Conservation (phyloP, 164 flowering plant genomes). For the grape (Vitis vinifera) region DNA sequence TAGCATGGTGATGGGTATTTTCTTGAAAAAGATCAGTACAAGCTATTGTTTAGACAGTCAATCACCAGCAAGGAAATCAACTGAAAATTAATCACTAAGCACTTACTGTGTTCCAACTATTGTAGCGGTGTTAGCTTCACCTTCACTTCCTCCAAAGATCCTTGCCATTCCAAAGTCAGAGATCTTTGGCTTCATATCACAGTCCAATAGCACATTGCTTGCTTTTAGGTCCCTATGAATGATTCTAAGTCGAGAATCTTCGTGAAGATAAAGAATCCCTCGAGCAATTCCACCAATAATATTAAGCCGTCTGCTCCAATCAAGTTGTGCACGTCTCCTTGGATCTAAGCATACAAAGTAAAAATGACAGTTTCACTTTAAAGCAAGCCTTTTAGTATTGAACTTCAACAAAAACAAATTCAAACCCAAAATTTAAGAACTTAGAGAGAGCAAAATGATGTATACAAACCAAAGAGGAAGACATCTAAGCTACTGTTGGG, state of each 20-base stretch:
- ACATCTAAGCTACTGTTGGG: slow-evolving; percentile 43
- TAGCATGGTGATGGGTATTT: no score
- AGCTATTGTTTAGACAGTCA: no score
- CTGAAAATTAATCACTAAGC: no score
- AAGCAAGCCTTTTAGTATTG: background rate
- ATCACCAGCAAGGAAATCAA: no score
- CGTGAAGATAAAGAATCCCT: slow-evolving; percentile 41
- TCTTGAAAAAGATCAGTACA: no score
- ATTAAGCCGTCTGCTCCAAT: slow-evolving; percentile 29
- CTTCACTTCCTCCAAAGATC: slow-evolving; percentile 29
- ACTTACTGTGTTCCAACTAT: slow-evolving; percentile 50
- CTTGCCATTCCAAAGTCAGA: slow-evolving; percentile 57
- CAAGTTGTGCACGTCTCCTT: slow-evolving; percentile 13
- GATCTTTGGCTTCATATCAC: slow-evolving; percentile 38
- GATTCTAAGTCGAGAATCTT: slow-evolving; percentile 37
- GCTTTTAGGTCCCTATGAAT: slow-evolving; percentile 38
- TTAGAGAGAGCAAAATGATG: background rate
- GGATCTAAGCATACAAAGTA: slow-evolving; percentile 10
- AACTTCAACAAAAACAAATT: no score
- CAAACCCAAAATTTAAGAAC: background rate
- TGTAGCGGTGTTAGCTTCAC: slow-evolving; percentile 30
- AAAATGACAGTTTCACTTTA: background rate
- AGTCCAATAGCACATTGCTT: slow-evolving; percentile 31
- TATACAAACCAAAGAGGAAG: slow-evolving; percentile 33
- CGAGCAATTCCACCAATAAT: slow-evolving; percentile 39